phyloP scores from a whole-genome alignment of 2,329 filamentous ascomycete species.

The Polychaeton citri region DNA sequence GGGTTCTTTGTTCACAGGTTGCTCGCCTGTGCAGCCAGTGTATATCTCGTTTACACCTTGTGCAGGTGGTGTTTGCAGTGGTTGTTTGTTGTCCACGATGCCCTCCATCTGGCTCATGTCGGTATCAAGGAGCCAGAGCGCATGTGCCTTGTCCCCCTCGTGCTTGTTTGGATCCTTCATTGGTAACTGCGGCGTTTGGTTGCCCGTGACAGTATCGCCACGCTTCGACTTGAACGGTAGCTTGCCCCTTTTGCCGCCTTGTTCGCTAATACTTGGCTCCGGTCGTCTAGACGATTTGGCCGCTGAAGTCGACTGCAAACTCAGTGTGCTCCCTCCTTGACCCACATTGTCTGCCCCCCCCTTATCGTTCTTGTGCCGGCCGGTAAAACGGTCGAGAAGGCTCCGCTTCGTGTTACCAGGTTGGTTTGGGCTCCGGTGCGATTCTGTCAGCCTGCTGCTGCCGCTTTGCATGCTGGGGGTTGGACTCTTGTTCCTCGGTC shows the following conservation, averaged over 20 bases:
- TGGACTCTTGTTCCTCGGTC: conserved; percentile 62
- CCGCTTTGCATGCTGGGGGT: conserved; percentile 61
- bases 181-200: conserved; percentile 5
- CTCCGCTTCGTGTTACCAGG: conserved; percentile 30
- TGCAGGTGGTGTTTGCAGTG: conserved; percentile 54
- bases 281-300: conserved; percentile 1
- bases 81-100: conserved; percentile 54
- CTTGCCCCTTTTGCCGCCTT: conserved; percentile 23
- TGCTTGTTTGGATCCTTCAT: conserved; percentile 31
- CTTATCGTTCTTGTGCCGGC: conserved; percentile 33
- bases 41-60: conserved; percentile 24
- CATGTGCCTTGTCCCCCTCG: conserved; percentile 20
- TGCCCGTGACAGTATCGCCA: conserved; percentile 32
- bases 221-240: conserved; percentile 36
- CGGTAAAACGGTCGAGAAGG: conserved; percentile 40
- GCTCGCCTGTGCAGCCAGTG: conserved; percentile 34
- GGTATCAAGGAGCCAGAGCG: conserved; percentile 68
- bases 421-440: conserved; percentile 37
- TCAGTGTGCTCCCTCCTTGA: background rate
- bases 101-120: conserved; percentile 85
- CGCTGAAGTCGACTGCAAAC: background rate
- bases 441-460: conserved; percentile 37
- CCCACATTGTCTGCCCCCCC: conserved; percentile 6
- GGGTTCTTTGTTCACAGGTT: conserved; percentile 7
- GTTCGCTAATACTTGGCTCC: conserved; percentile 2